Base-by-base conservation (phyloP, 2,329 filamentous ascomycete genomes). In the Sphaerostilbella broomeana region DNA sequence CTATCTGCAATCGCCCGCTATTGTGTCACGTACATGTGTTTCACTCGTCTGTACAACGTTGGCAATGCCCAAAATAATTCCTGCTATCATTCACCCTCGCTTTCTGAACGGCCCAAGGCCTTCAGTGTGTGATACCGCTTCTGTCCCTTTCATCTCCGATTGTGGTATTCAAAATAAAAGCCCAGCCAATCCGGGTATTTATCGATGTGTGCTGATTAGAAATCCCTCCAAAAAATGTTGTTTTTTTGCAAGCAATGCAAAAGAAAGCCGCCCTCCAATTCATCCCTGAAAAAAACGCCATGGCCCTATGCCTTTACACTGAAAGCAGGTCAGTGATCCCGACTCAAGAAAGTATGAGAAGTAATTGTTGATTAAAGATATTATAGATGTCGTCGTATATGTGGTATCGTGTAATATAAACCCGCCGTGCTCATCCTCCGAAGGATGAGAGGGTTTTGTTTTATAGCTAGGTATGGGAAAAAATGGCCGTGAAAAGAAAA, bases 351-450 rank as follows among this genome's bases (percentile, higher is more conserved):
- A 31, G 15, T 17, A 31, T 31, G 32, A 10, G 7, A 13, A 15
- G 5, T n/a, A 15, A 20, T 19, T 8, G 31, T 26, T 18, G 25
- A 16, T 5, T 7, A 25, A n/a, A 11, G 10, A 34, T 15, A 20
- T 25, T 6, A 28, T n/a, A 8, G n/a, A n/a, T 22, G 15, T 28
- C 7, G 20, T 25, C 19, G 38, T 10, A 10, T 30, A 31, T 29
- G 8, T 30, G n/a, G 15, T 20, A 10, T 30, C 21, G 29, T 38
- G 19, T 28, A 30, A 24, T 15, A 26, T 20, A 19, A 32, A 24
- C 21, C 28, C 24, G 38, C 38, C 27, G 34, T 29, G 31, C 35
- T 40, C 31, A 20, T 40, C 38, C 24, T 29, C 18, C 25, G 32
- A 32, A 22, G 28, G n/a, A 18, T 15, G 18, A 17, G 16, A 17